These are phyloP conservation scores for Phoma sp. DNA, from an alignment of 2,329 filamentous ascomycete genomes.

Conservation along the genomic window DNA sequence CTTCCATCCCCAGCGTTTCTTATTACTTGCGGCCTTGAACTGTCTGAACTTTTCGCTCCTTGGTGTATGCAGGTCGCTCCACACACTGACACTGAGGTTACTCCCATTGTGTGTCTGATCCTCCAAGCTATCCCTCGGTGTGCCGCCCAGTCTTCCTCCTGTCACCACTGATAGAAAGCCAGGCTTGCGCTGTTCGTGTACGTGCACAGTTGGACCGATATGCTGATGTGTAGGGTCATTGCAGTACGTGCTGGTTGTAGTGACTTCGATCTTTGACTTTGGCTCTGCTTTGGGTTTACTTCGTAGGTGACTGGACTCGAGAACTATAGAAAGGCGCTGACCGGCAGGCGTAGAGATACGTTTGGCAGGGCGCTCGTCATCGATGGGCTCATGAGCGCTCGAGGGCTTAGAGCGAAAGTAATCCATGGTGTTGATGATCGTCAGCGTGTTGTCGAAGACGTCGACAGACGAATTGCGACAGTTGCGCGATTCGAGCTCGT, in stretches of 20 bases:
- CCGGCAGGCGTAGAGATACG: conserved; percentile 52
- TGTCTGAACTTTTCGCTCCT: conserved; percentile 42
- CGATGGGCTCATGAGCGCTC: conserved; percentile 30
- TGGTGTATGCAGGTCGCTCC: conserved; percentile 36
- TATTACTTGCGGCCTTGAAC: conserved; percentile 8
- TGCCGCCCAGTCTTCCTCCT: conserved; percentile 34
- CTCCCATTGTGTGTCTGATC: conserved; percentile 31
- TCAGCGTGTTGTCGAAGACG: conserved; percentile 3
- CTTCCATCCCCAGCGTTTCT: conserved; percentile 49
- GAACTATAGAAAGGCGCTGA: conserved; percentile 49
- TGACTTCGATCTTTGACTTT: conserved; percentile 34
- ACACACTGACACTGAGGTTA: conserved; percentile 45
- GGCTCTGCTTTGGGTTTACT: conserved; percentile 29
- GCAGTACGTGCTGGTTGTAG: conserved; percentile 37
- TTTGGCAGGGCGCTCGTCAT: conserved; percentile 44
- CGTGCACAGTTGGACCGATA: conserved; percentile 29
- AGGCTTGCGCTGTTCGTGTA: conserved; percentile 22
- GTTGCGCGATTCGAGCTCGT: conserved; percentile 7
- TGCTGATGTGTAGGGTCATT: conserved; percentile 35
- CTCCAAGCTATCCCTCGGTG: conserved; percentile 40
- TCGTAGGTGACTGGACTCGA: conserved; percentile 40
- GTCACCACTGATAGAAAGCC: conserved; percentile 30
- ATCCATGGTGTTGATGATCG: conserved; percentile 27
- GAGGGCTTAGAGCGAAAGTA: conserved; percentile 33
- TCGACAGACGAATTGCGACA: conserved; percentile 1